Conservation (phyloP, 192 early-diverging fungal genomes). For the Obelidium mucronatum region DNA sequence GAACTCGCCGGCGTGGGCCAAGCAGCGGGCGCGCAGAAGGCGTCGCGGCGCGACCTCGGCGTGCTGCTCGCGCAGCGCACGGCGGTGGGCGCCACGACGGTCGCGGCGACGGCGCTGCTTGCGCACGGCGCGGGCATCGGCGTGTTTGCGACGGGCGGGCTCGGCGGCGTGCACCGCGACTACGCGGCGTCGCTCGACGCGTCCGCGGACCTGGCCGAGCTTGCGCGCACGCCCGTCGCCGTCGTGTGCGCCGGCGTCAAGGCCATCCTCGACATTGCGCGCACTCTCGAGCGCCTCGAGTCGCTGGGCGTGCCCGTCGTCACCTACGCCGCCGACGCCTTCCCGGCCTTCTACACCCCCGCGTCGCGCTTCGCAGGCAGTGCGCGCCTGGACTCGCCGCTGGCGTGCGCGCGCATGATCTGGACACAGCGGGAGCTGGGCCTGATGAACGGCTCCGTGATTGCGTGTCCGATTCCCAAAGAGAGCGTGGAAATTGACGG, state of each 20-base stretch:
- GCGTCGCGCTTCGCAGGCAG: constrained; percentile 72
- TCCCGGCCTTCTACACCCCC: constrained; percentile 93
- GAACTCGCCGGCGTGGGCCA: constrained; percentile 53
- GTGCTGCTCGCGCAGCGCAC: constrained; percentile 72
- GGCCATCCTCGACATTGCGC: constrained; percentile 92
- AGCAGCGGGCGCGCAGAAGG: constrained; percentile 66
- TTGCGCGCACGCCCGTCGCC: constrained; percentile 88
- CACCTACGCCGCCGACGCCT: constrained; percentile 67
- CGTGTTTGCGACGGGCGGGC: constrained; percentile 96
- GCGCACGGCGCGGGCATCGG: constrained; percentile 86
- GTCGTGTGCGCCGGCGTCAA: constrained; percentile 98
- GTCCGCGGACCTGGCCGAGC: constrained; percentile 91
- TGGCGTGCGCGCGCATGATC: constrained; percentile 65
- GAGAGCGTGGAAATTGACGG: constrained; percentile 66
- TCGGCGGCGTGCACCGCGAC: constrained; percentile 94
- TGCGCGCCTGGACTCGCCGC: constrained; percentile 55
- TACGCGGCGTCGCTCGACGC: constrained; percentile 72
- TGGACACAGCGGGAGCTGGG: constrained; percentile 63
- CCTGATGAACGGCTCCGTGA: constrained; percentile 80
- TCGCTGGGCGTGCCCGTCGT: constrained; percentile 88
- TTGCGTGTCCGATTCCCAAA: constrained; percentile 90
- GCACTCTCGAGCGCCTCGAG: constrained; percentile 86
- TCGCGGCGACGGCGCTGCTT: constrained; percentile 89
- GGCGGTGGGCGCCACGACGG: constrained; percentile 84
- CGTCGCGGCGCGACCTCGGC: constrained; percentile 86